phyloP scores from a whole-genome alignment of 140 eudicot genomes.

The Flaveria floridana region DNA sequence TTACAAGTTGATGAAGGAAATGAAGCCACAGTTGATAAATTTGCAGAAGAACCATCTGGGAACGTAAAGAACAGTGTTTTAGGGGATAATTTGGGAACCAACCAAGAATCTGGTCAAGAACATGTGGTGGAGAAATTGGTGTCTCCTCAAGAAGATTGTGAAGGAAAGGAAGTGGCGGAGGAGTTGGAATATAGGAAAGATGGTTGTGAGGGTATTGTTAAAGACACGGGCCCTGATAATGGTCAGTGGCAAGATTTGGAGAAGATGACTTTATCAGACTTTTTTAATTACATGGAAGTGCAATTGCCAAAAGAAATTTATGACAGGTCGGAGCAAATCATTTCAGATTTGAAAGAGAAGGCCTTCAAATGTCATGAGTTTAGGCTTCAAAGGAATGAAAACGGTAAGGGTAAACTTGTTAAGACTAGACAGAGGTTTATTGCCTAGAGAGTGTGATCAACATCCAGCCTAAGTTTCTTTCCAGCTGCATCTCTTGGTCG shows the following conservation, averaged over 20 bases:
- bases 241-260: conserved; percentile 46
- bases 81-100: conserved; percentile 17
- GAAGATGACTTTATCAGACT: conserved; percentile 70
- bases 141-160: not conserved
- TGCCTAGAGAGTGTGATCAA: not conserved
- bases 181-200: conserved; percentile 24
- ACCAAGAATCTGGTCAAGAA: conserved; percentile 16
- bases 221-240: not conserved
- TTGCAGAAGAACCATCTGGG: not conserved
- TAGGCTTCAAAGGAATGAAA: conserved; percentile 49
- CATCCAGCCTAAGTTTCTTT: not conserved
- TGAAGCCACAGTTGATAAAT: conserved; percentile 5
- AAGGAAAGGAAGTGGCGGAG: conserved; percentile 13
- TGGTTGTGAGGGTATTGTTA: conserved; percentile 27
- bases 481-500: no score
- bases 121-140: conserved; percentile 18
- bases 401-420: conserved; percentile 30
- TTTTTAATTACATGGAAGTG: conserved; percentile 69
- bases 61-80: not conserved
- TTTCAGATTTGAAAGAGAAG: conserved; percentile 46
- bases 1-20: conserved; percentile 11
- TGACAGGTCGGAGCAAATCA: conserved; percentile 52
- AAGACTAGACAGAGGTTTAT: conserved; percentile 16
- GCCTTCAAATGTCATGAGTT: conserved; percentile 54
- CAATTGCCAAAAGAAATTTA: conserved; percentile 55